Evolutionary conservation across 1,284 basidiomycete genomes (phyloP), one percentile per base, ranked within the genome.

Genomic region (Heliocybe sulcata): DNA sequence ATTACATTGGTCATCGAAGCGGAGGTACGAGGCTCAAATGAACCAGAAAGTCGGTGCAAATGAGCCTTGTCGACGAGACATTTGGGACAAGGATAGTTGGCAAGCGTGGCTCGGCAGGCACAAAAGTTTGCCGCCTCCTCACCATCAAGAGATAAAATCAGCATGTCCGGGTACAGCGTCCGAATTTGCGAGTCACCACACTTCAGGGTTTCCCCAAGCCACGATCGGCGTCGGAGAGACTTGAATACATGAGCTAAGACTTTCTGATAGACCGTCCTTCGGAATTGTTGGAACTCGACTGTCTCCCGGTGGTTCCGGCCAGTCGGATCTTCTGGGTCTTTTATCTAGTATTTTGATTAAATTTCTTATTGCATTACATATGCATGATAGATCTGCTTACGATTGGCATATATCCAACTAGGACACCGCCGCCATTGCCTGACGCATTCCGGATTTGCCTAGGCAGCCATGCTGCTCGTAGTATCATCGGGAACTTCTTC

Each of bases 361-460:
- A 35, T 9, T 35, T 9, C 9, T 16, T 35, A 35, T 9, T 35
- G 33, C 33, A 9, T 35, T 16, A 9, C 33, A 25, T 45, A 31
- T 38, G 55, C n/a, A n/a, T n/a, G n/a, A n/a, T n/a, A n/a, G n/a
- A n/a, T n/a, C n/a, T n/a, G n/a, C 60, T 52, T 53, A 69, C 67
- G 50, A 64, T 61, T 10, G 62, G 62, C 59, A 69, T 65, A 55
- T 65, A 67, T 10, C 63, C 64, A 1, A 66, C 26, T 1, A 69
- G 53, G 14, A 65, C 49, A 3, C 65, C 61, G 22, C 67, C 67
- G 8, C 68, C 67, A 55, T 69, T 69, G 0, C 68, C 67, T n/a
- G 67, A 69, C 12, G 56, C 66, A 58, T 69, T 69, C 20, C 64
- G 55, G 20, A 68, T 67, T 1, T 57, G 35, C 9, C 62, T 49